phyloP scores from a whole-genome alignment of 1,139 yeast species.

The Magnusiomyces ingens region DNA sequence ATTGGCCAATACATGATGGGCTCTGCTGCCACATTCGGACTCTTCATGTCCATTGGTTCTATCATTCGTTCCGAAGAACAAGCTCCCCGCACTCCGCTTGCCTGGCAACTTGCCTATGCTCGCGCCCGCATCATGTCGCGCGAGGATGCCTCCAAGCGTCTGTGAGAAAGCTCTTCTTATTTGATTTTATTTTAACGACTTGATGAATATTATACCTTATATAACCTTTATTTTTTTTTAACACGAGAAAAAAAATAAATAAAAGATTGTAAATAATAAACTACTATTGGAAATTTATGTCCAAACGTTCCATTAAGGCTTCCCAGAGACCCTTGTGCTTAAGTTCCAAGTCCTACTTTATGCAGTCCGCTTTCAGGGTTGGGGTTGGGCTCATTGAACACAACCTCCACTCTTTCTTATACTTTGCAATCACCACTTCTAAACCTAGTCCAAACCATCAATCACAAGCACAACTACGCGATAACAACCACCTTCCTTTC shows the following conservation, averaged over 20 bases:
- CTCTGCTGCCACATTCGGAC: slow-evolving; percentile 91
- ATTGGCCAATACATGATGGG: slow-evolving; percentile 95
- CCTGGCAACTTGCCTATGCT: slow-evolving; percentile 28
- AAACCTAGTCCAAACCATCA: background rate
- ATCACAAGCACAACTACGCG: background rate
- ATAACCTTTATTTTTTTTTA: background rate
- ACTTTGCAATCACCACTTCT: background rate
- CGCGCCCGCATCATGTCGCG: slow-evolving; percentile 20
- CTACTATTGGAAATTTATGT: background rate
- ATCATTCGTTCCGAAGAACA: slow-evolving; percentile 72
- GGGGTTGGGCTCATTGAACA: no score
- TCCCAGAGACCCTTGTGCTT: no score
- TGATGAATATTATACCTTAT: no score
- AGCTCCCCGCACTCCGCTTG: slow-evolving; percentile 26
- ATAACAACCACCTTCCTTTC: no score
- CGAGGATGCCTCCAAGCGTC: slow-evolving; percentile 12
- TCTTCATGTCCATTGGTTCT: slow-evolving; percentile 33
- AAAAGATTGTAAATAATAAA: background rate
- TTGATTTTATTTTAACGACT: no score
- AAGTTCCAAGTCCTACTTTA: no score
- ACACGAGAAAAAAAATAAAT: background rate
- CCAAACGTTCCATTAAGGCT: background rate
- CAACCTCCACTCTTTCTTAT: background rate
- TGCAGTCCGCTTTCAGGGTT: background rate
- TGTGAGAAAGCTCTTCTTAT: background rate